Percentiles rank a stretch among this genome's conserved stretches.
Conservation (phyloP, 106 monocot genomes). For the Gastrodia elata region DNA sequence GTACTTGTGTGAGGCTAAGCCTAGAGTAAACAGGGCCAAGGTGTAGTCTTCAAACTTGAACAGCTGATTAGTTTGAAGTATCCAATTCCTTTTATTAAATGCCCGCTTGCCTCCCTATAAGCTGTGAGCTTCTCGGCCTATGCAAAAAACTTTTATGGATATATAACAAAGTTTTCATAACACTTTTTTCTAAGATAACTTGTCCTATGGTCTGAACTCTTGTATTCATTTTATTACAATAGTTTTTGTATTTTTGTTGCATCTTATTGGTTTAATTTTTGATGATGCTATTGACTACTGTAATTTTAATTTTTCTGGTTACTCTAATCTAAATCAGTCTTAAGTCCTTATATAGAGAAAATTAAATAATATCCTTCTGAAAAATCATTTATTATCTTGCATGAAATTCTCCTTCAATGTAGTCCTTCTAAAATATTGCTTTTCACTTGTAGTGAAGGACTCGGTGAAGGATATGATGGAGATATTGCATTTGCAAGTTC, state of each 20-base stretch:
- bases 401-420: not conserved
- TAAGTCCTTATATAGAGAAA: not conserved
- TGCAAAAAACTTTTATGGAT: not conserved
- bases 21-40: no score
- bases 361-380: not conserved
- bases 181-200: not conserved
- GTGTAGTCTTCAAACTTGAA: not conserved
- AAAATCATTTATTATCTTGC: not conserved
- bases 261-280: not conserved
- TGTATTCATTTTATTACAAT: not conserved
- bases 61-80: not conserved
- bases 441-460: constrained; percentile 60
- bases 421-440: not conserved
- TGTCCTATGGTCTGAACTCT: not conserved
- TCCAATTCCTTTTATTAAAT: not conserved
- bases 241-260: not conserved
- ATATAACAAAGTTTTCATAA: not conserved
- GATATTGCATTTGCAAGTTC: constrained; percentile 93
- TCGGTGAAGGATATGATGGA: constrained; percentile 94
- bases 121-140: not conserved
- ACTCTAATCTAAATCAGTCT: not conserved
- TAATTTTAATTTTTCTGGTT: not conserved
- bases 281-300: not conserved
- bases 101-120: not conserved
- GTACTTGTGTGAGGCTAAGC: no score